Evolutionary conservation across 2,329 filamentous ascomycete genomes (phyloP), one percentile per base, ranked within the genome.

Genomic region (Pseudopyrenochaeta lycopersici): DNA sequence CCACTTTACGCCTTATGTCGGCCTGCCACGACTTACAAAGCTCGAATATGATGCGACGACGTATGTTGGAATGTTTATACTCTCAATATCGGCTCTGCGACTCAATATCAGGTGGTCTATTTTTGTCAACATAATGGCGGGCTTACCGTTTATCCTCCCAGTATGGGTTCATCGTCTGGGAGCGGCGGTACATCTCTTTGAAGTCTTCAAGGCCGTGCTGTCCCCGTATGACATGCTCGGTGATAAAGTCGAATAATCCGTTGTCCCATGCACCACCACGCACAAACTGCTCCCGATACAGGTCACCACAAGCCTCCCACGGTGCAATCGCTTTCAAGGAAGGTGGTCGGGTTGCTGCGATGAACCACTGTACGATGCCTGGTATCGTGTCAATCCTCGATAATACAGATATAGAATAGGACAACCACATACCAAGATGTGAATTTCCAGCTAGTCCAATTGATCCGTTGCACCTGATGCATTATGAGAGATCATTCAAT

Each of bases 251-350:
- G 23, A 27, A 27, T 9, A 27, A 27, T 27, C 23, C 23, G 5
- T 53, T 41, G 9, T 48, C 47, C 32, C 52, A 56, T 3, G 49
- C 41, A 12, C 62, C 58, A 7, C 62, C 60, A 1, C 58, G 60
- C n/a, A 52, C 48, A 14, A 55, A 49, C 4, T 57, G 48, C 17
- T 65, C 55, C 1, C 62, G 53, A 30, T 63, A 63, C 0, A 55
- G 30, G 21, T 63, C 60, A 7, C 74, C 74, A 32, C 68, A 76
- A 7, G 77, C 80, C 63, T 83, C 81, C 79, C 79, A 80, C 43
- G 70, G 82, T 0, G 78, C 79, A 23, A 82, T 80, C 0, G 72
- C 71, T 36, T 72, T 74, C 4, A 81, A 66, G 3, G 66, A 72
- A 0, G 78, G 79, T 4, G 80, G 79, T 18, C 76, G 65, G 42